A percentile compares a stretch with the other conserved stretches of the same genome.
phyloP scores from a whole-genome alignment of 306 rosid species.

The Fragaria vesca region DNA sequence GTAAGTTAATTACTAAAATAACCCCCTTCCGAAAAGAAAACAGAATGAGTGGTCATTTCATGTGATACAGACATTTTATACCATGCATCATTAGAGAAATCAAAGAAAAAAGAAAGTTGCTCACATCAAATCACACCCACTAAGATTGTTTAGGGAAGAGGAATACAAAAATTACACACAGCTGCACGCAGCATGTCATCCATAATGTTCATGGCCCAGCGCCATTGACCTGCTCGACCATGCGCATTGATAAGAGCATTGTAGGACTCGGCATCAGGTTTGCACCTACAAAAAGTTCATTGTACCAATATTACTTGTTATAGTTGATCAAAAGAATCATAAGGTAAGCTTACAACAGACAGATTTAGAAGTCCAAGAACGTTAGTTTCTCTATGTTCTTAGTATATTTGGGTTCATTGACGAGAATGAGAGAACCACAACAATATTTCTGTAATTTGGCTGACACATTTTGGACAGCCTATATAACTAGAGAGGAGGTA shows the following conservation, averaged over 20 bases:
- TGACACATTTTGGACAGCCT: background rate
- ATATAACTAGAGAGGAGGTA: background rate
- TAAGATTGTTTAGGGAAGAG: slow-evolving; percentile 59
- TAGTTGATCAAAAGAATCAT: background rate
- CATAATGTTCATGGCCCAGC: slow-evolving; percentile 97
- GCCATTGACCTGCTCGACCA: slow-evolving; percentile 93
- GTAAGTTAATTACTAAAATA: background rate
- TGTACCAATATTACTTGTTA: background rate
- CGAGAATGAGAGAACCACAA: background rate
- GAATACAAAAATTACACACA: slow-evolving; percentile 83
- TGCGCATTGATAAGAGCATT: slow-evolving; percentile 87
- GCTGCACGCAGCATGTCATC: slow-evolving; percentile 95
- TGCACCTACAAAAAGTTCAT: slow-evolving; percentile 58
- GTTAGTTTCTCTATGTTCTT: background rate
- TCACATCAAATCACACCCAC: slow-evolving; percentile 49
- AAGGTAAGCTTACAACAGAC: background rate
- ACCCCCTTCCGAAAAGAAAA: background rate
- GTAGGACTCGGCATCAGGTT: slow-evolving; percentile 89
- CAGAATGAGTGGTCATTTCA: background rate
- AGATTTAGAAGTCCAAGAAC: background rate
- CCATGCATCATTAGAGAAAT: slow-evolving; percentile 23
- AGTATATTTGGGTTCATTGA: background rate
- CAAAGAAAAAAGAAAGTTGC: slow-evolving; percentile 33
- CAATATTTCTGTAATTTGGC: background rate
- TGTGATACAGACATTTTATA: slow-evolving; percentile 12